Percentiles rank a stretch among this genome's conserved stretches.
Evolutionary conservation across 768 basidiomycete genomes (phyloP).

Genomic region (Lactarius trivialis): DNA sequence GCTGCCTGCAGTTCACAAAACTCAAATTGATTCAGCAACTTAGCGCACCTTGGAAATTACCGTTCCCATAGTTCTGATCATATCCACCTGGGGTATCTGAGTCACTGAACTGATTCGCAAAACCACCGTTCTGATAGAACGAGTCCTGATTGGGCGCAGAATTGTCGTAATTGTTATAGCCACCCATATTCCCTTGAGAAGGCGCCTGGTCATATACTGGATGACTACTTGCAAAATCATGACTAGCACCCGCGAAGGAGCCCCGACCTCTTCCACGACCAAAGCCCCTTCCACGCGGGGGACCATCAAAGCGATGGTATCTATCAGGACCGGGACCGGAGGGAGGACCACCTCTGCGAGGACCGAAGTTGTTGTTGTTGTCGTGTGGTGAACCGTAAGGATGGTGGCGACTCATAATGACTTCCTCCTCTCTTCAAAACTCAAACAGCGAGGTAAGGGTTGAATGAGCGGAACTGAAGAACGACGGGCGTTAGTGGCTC

Average conservation of each 20-base stretch:
- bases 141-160: conserved; percentile 46
- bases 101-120: conserved; percentile 47
- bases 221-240: conserved; percentile 44
- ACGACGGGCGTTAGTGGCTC: conserved; percentile 13
- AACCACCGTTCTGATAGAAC: conserved; percentile 67
- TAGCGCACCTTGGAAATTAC: conserved; percentile 81
- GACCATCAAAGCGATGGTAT: conserved; percentile 37
- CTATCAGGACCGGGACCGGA: conserved; percentile 25
- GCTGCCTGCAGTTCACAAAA: conserved; percentile 18
- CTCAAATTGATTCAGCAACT: conserved; percentile 31
- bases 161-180: conserved; percentile 63
- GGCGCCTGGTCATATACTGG: conserved; percentile 60
- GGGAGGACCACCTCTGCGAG: conserved; percentile 24
- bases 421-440: conserved; percentile 25
- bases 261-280: conserved; percentile 72
- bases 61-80: conserved; percentile 47
- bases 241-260: conserved; percentile 39
- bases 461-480: conserved; percentile 14
- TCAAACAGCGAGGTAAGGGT: conserved; percentile 21
- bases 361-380: conserved; percentile 13
- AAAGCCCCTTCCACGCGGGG: conserved; percentile 54
- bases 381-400: conserved; percentile 52
- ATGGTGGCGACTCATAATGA: conserved; percentile 80
- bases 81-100: conserved; percentile 42
- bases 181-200: conserved; percentile 54